Evolutionary conservation across 805 yeast species (phyloP), one percentile per base, ranked within the genome.

Genomic region (Candida bentonensis): DNA sequence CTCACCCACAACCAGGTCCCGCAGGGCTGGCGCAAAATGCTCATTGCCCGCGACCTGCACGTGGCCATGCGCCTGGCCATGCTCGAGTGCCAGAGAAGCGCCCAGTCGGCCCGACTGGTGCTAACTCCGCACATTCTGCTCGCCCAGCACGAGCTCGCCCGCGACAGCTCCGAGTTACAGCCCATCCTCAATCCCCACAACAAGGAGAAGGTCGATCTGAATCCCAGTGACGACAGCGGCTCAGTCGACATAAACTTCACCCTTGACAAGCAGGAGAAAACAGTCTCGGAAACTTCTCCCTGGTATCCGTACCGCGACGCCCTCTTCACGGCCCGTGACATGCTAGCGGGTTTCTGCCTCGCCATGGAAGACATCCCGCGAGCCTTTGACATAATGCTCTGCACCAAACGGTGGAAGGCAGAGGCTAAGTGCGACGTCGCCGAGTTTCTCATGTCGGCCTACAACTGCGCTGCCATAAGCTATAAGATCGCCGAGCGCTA

Each of bases 271-370:
- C 46, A 43, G 25, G 30, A 33, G 2, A 46, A 44, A 7, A 41
- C 28, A 39, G 46, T 41, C 26, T 30, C 28, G 5, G 21, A 15
- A 11, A 22, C 34, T 2, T 21, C 22, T 42, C 74, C 76, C 1
- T 81, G 84, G 83, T 78, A 74, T 44, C 82, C 80, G 2, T 87
- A 83, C 58, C 67, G 78, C 28, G 84, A 81, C 46, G 95, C 86
- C 53, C 72, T 82, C 49, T 79, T 87, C 58, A 76, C 78, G 45
- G 80, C 85, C 1, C 69, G 89, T 60, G 95, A 87, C 52, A 55
- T 84, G 46, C 74, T 79, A 51, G 77, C 83, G 2, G 86, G 92
- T 2, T 65, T 78, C 33, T 79, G 82, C 48, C 61, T 85, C 45
- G 70, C 81, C 1, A 67, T 76, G 15, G 85, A 85, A n/a, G 86